phyloP scores from a whole-genome alignment of 768 basidiomycete species.

The Krasilnikovozyma curviuscula region DNA sequence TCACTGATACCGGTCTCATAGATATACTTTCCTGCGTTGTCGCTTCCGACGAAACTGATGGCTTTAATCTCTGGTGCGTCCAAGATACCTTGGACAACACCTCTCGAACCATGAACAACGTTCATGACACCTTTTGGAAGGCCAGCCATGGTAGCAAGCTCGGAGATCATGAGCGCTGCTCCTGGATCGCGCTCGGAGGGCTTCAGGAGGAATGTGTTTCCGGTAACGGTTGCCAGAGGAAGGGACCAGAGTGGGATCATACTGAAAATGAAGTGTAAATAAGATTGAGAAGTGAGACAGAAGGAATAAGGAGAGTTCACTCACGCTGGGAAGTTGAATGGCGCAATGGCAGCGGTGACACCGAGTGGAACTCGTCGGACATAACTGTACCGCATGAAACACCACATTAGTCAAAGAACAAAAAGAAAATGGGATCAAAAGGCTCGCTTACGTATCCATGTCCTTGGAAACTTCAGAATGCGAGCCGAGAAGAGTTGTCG shows the following conservation, averaged over 20 bases:
- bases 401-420: too few relatives aligned
- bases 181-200: constrained; percentile 94
- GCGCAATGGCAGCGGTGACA: constrained; percentile 50
- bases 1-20: constrained; percentile 68
- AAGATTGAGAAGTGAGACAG: not conserved
- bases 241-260: not conserved
- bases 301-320: constrained; percentile 89
- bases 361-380: constrained; percentile 65
- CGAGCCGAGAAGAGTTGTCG: constrained; percentile 68
- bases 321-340: constrained; percentile 26
- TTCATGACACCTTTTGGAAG: constrained; percentile 54
- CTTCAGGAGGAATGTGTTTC: constrained; percentile 86
- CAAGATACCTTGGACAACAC: constrained; percentile 77
- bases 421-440: too few relatives aligned
- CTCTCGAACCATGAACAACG: constrained; percentile 71
- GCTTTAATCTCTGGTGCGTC: constrained; percentile 80
- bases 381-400: too few relatives aligned
- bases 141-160: constrained; percentile 69
- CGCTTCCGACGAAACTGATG: constrained; percentile 89
- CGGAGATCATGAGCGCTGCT: constrained; percentile 92
- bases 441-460: constrained; percentile 82
- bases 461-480: constrained; percentile 85
- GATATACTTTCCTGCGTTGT: constrained; percentile 81
- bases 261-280: not conserved
- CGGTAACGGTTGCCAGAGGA: constrained; percentile 54